A percentile compares a stretch with the other conserved stretches of the same genome.
These are phyloP conservation scores for Chytriomyces sp. DNA, from an alignment of 192 early-diverging fungal genomes.

Conservation along the genomic window DNA sequence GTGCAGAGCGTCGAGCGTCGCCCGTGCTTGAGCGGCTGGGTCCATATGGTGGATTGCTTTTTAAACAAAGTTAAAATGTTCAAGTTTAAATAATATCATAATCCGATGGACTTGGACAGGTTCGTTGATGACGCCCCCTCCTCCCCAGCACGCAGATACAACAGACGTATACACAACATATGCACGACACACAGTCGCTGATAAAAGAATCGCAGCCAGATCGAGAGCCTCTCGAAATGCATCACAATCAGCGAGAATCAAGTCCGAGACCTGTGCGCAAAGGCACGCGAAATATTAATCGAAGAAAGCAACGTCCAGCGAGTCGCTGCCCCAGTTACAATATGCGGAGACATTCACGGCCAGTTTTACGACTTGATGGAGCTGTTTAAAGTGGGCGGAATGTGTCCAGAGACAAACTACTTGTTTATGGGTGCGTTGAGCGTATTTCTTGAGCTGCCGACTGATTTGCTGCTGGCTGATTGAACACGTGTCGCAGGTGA, in stretches of 20 bases:
- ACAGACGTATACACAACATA: background rate
- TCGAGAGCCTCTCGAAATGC: conserved; percentile 86
- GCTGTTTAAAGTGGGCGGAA: conserved; percentile 95
- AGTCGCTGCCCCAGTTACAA: conserved; percentile 95
- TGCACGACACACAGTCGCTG: background rate
- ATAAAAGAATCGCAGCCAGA: conserved; percentile 49
- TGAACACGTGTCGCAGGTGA: conserved; percentile 65
- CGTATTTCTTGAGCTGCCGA: background rate
- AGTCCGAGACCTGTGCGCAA: conserved; percentile 91
- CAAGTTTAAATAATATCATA: background rate
- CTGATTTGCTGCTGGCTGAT: background rate
- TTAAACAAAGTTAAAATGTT: background rate
- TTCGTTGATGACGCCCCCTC: background rate
- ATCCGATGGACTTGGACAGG: conserved; percentile 21
- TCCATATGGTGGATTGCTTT: background rate
- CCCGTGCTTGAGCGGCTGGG: conserved; percentile 16
- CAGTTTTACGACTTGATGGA: conserved; percentile 98
- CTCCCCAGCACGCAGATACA: background rate
- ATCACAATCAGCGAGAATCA: conserved; percentile 91
- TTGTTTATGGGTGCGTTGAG: conserved; percentile 83
- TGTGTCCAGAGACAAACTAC: conserved; percentile 96
- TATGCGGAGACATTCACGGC: conserved; percentile 99
- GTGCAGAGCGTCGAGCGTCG: conserved; percentile 58
- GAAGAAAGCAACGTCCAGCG: conserved; percentile 97
- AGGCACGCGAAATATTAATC: conserved; percentile 92